Base-by-base conservation (phyloP, 345 rosid genomes). In the Bretschneidera sinensis region DNA sequence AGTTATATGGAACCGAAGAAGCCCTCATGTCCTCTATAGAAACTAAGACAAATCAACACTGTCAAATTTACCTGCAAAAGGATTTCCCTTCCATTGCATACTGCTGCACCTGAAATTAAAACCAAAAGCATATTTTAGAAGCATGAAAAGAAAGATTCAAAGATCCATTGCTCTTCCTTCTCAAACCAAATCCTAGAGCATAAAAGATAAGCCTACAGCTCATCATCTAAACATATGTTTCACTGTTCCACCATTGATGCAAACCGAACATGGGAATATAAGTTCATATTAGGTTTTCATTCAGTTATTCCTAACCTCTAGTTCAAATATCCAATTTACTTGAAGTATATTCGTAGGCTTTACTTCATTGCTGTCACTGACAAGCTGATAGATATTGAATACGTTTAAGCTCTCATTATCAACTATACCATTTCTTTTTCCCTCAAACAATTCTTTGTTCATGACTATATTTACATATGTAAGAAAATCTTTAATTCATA, bases 11-110 rank as follows among this genome's bases (percentile, higher is more conserved):
- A 34, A n/a, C 15, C 11, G 17, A 60, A 7, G 52, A 59, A 25
- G 33, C 43, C 34, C 21, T 54, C 56, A 60, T 21, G n/a, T 57
- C 48, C 43, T 13, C 33, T 17, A 6, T 10, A 35, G 18, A 63
- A 19, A 53, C 23, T 17, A 45, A 58, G 4, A n/a, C n/a, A 43
- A 55, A 48, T 48, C 24, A 60, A 54, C 49, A 22, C 43, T 43
- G 4, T 34, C 48, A 24, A 24, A 43, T 25, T 63, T 69, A 89
- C 98, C 88, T 89, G 96, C 18, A 92, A 66, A 69, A 89, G 70
- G 70, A 87, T 75, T 85, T 92, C 98, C 54, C 80, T 80, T 81
- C 98, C 98, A 71, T 67, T 61, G 21, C 79, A 80, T 55, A 89
- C 0, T 53, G 63, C 75, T 6, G 75, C 79, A 71, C 84, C 96